phyloP scores from a whole-genome alignment of 2,329 filamentous ascomycete genomes.

The Alternaria alternata region DNA sequence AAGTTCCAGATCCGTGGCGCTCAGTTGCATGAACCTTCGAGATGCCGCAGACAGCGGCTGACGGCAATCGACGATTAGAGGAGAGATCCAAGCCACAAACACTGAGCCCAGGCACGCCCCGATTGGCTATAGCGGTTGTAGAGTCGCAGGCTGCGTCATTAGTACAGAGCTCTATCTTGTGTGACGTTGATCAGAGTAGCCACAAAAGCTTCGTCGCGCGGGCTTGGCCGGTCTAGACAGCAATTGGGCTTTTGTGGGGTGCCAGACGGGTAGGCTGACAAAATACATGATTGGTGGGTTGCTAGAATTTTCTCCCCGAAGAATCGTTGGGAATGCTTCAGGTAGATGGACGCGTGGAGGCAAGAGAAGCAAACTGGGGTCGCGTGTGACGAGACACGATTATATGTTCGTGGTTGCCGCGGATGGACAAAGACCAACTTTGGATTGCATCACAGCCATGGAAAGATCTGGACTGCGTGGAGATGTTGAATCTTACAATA shows the following conservation, averaged over 20 bases:
- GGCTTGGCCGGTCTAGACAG: slow-evolving; percentile 16
- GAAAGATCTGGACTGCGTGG: background rate
- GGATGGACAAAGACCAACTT: background rate
- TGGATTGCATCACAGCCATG: background rate
- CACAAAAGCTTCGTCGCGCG: slow-evolving; percentile 13
- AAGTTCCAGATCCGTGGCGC: slow-evolving; percentile 14
- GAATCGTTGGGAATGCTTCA: slow-evolving; percentile 4
- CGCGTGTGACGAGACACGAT: background rate
- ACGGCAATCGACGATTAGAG: slow-evolving; percentile 18
- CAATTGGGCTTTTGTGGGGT: slow-evolving; percentile 17
- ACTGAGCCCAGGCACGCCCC: background rate
- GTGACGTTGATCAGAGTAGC: slow-evolving; percentile 16
- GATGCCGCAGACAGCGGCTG: slow-evolving; percentile 23
- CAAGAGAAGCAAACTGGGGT: background rate
- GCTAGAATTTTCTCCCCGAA: background rate
- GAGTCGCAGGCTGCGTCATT: background rate
- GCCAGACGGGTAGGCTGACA: slow-evolving; percentile 7
- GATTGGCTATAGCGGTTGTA: slow-evolving; percentile 12
- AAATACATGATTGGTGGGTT: slow-evolving; percentile 17
- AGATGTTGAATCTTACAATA: background rate
- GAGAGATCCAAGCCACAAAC: background rate
- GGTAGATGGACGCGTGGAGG: slow-evolving; percentile 9
- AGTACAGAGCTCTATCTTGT: slow-evolving; percentile 1
- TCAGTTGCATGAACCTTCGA: slow-evolving; percentile 10
- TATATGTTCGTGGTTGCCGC: background rate